Percentiles rank a stretch among this genome's conserved stretches.
phyloP scores from a whole-genome alignment of 2,329 filamentous ascomycete species.

The Sarocladium oryzae region DNA sequence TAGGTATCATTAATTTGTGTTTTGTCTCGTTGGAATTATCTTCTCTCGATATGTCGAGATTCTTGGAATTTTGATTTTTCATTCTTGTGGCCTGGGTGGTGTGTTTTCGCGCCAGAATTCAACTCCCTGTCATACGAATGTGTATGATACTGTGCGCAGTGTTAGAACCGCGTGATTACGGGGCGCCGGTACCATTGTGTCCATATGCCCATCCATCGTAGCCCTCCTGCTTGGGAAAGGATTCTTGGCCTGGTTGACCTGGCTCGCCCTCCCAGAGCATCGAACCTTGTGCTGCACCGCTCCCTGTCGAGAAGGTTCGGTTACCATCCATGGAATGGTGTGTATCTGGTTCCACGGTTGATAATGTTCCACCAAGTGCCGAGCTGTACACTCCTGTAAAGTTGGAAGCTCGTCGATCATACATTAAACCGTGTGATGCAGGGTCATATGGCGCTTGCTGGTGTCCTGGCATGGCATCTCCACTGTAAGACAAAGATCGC shows the following conservation, averaged over 20 bases:
- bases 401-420: conserved; percentile 3
- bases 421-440: background rate
- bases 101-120: background rate
- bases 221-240: background rate
- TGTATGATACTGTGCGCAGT: background rate
- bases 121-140: background rate
- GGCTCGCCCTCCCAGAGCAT: background rate
- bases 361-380: background rate
- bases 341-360: background rate
- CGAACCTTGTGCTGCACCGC: background rate
- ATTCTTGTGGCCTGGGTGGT: too few species aligned
- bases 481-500: conserved; percentile 43
- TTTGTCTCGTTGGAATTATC: too few species aligned
- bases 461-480: conserved; percentile 31
- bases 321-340: background rate
- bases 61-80: too few species aligned
- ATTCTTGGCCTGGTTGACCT: background rate
- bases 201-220: conserved; percentile 1
- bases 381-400: background rate
- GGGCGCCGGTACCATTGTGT: background rate
- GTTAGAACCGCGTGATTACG: background rate
- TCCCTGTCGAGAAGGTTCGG: background rate
- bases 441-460: conserved; percentile 23
- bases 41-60: too few species aligned
- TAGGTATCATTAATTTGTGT: too few species aligned